Conservation (phyloP, 371 early-diverging fungal species). For the Coemansia linderi region DNA sequence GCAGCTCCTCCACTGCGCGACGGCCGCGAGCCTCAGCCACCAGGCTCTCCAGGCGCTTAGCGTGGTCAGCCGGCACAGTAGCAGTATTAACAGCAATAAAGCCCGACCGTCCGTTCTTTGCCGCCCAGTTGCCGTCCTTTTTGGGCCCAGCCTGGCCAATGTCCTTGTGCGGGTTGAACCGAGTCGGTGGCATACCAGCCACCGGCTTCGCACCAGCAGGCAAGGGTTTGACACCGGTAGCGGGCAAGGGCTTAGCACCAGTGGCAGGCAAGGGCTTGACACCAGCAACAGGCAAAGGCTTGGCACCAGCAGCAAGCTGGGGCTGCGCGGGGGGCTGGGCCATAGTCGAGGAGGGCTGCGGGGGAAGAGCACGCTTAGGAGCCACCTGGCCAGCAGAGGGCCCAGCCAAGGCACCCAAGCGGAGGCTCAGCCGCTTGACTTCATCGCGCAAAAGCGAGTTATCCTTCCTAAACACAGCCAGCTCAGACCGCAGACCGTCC, state of each 20-base stretch:
- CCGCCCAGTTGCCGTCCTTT: constrained; percentile 36
- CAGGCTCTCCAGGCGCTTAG: constrained; percentile 16
- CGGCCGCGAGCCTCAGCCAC: constrained; percentile 29
- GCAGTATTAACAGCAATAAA: constrained; percentile 46
- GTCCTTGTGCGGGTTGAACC: constrained; percentile 53
- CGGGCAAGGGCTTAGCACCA: background rate
- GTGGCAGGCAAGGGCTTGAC: background rate
- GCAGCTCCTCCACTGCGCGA: constrained; percentile 40
- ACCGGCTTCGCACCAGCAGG: background rate
- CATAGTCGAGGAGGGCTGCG: no score
- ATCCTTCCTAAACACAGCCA: constrained; percentile 60
- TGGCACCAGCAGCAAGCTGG: constrained; percentile 3
- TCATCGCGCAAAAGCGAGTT: constrained; percentile 63
- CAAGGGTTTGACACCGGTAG: constrained; percentile 4
- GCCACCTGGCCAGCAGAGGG: constrained; percentile 9
- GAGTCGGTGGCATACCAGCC: constrained; percentile 14
- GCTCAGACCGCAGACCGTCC: constrained; percentile 56
- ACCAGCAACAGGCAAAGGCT: background rate
- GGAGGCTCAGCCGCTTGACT: constrained; percentile 53
- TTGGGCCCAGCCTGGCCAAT: constrained; percentile 36
- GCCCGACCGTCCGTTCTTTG: constrained; percentile 42
- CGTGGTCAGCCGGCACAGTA: constrained; percentile 23
- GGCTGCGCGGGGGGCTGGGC: background rate
- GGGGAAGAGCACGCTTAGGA: background rate
- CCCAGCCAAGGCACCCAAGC: constrained; percentile 18